Evolutionary conservation across 179 eudicot genomes (phyloP), one percentile per base, ranked within the genome.

Genomic region (Monotropa hypopitys): DNA sequence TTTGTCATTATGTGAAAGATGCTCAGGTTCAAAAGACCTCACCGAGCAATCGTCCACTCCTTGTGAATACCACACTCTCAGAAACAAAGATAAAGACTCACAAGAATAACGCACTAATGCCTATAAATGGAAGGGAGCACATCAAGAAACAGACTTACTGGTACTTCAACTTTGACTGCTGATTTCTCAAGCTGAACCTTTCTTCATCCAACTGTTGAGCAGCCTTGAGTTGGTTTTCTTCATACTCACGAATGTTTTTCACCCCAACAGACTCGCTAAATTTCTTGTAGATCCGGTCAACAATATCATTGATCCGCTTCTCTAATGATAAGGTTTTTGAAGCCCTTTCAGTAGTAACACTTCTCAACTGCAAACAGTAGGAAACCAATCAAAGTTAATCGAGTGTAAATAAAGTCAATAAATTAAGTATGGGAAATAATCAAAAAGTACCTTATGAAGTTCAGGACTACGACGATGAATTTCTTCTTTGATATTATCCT

Each of bases 221-320:
- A 83, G 86, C 98, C 72, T 90, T 85, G 74, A 93, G 95, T 85
- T 93, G 97, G 62, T 91, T 93, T 81, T 96, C 98, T 81, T 96
- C 99, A 74, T 96, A 96, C 76, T 87, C 97, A 72, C 98, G 96
- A 75, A 96, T 93, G 79, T 88, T 90, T 73, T 86, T 90, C 75
- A 96, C 96, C 70, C 97, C 97, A 79, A 93, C 89, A 82, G 96
- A 85, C 85, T 88, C 88, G 70, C 97, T 91, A 76, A 96, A 96
- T 76, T 87, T 85, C 86, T 88, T 88, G 87, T 94, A 93, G 79
- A 87, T 87, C 46, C 86, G 85, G 81, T 93, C 98, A 61, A 90
- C 87, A 54, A 90, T 87, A 73, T 85, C 97, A 88, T 96, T 96
- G 83, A 96, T 93, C 85, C 89, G 86, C 54, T 81, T 86, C 86